phyloP scores from a whole-genome alignment of 1,284 basidiomycete genomes.

The Singerocomus rubriflavus region DNA sequence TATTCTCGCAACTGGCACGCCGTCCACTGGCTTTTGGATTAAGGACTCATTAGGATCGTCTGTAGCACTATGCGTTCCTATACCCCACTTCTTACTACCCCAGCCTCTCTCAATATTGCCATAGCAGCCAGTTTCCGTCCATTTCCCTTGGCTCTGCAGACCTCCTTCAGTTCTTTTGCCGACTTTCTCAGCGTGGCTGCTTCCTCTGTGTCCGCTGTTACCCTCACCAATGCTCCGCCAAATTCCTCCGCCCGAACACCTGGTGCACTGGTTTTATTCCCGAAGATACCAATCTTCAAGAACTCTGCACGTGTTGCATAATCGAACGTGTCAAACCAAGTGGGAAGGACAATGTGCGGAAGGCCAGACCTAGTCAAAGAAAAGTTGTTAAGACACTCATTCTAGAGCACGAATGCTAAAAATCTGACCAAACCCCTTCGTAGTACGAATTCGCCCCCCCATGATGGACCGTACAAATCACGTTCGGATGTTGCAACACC shows the following conservation, averaged over 20 bases:
- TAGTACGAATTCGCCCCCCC: slow-evolving; percentile 22
- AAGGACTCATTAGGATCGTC: no score
- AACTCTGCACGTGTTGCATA: slow-evolving; percentile 11
- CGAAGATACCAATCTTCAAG: slow-evolving; percentile 1
- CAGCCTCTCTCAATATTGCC: slow-evolving; percentile 4
- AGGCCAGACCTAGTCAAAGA: slow-evolving; percentile 10
- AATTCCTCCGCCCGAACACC: slow-evolving; percentile 12
- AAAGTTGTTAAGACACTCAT: no score
- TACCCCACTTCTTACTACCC: background rate
- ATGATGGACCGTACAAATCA: slow-evolving; percentile 21
- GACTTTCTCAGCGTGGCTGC: slow-evolving; percentile 2
- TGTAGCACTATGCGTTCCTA: no score
- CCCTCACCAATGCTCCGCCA: slow-evolving; percentile 9
- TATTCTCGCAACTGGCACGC: no score
- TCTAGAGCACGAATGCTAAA: background rate
- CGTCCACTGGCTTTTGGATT: no score
- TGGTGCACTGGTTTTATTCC: slow-evolving; percentile 4
- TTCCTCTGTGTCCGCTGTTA: slow-evolving; percentile 11
- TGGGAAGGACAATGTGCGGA: slow-evolving; percentile 13
- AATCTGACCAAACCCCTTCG: slow-evolving; percentile 15
- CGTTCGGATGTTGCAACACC: slow-evolving; percentile 16
- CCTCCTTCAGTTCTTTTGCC: slow-evolving; percentile 8
- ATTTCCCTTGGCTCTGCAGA: slow-evolving; percentile 12
- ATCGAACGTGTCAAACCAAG: slow-evolving; percentile 19
- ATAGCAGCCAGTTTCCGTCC: slow-evolving; percentile 10